Base-by-base conservation (phyloP, 2,329 filamentous ascomycete genomes). In the Mollisia scopiformis region DNA sequence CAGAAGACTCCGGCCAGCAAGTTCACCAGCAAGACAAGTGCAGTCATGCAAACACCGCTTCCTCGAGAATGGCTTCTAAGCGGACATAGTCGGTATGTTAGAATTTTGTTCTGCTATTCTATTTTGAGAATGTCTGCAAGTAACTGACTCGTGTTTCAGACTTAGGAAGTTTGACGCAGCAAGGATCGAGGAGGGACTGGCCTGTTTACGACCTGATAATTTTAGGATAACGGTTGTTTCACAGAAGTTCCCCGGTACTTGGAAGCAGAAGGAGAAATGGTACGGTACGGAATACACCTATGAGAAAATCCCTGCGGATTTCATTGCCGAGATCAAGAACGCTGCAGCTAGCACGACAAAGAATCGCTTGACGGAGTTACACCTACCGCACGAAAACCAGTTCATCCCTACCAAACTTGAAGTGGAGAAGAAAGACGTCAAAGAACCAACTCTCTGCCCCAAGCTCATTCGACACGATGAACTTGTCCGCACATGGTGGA, bases 381-480 rank as follows among this genome's bases (percentile, higher is more conserved):
- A 96, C 73, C 83, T 99, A 55, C 95, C 95, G 0, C 92, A 95
- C 72, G 90, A 87, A 78, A 99, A 99, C 77, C 91, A 96, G 73
- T 99, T 99, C 73, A 94, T 99, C 60, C 95, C 95, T 2, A 95
- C 88, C 19, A 90, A 95, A 65, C 84, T 99, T 3, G 92, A 97
- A 55, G 95, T 99, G 1, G 93, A 97, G 75, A 97, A 95, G 82
- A 96, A 92, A 76, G 91, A 96, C 35, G 84, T 95, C n/a, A 82
- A 86, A 27, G 85, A 91, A 68, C 90, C 93, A 1, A 80, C 88
- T 0, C 83, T 90, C 58, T 82, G 87, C 0, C 95, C 95, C 0
- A 89, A 88, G 62, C 81, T 99, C 25, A 89, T 99, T 64, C 88
- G 93, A 67, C 93, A 96, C 69, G 94, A 97, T 67, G 82, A 88